Evolutionary conservation across 2,329 filamentous ascomycete species (phyloP).

Genomic region (Xylariaceae sp.): DNA sequence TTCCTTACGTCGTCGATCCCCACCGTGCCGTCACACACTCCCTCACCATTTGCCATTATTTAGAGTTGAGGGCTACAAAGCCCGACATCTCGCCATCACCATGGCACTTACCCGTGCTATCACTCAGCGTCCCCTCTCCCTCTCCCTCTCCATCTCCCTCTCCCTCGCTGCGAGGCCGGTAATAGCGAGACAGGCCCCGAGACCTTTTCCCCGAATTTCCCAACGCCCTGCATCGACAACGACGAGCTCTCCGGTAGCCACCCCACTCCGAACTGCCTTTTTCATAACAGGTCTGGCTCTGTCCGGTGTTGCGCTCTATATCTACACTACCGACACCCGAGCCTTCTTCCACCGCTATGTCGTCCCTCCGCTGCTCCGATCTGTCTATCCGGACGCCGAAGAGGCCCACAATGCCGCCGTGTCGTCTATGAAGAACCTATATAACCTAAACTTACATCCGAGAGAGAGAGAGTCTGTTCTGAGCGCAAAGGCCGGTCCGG

Average conservation of each 20-base stretch:
- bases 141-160: neutral
- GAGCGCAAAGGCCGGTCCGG: slow-evolving; percentile 30
- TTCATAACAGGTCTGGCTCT: slow-evolving; percentile 39
- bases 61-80: slow-evolving; percentile 30
- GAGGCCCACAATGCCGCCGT: slow-evolving; percentile 86
- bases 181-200: slow-evolving; percentile 16
- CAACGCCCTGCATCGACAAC: slow-evolving; percentile 21
- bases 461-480: slow-evolving; percentile 59
- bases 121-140: slow-evolving; percentile 18
- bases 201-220: slow-evolving; percentile 17
- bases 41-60: slow-evolving; percentile 21
- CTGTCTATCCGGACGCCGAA: slow-evolving; percentile 69
- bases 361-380: slow-evolving; percentile 59
- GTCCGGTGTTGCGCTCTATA: slow-evolving; percentile 46
- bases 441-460: slow-evolving; percentile 70
- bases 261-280: slow-evolving; percentile 27
- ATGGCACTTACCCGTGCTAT: slow-evolving; percentile 28
- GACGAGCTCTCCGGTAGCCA: neutral
- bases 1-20: neutral
- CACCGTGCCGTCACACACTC: slow-evolving; percentile 8
- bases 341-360: slow-evolving; percentile 64
- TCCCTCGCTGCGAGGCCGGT: slow-evolving; percentile 16
- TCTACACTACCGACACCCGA: slow-evolving; percentile 70
- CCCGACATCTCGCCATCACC: slow-evolving; percentile 19
- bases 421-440: slow-evolving; percentile 62